Base-by-base conservation (phyloP, 2,329 filamentous ascomycete species). In the Curvularia sp. region DNA sequence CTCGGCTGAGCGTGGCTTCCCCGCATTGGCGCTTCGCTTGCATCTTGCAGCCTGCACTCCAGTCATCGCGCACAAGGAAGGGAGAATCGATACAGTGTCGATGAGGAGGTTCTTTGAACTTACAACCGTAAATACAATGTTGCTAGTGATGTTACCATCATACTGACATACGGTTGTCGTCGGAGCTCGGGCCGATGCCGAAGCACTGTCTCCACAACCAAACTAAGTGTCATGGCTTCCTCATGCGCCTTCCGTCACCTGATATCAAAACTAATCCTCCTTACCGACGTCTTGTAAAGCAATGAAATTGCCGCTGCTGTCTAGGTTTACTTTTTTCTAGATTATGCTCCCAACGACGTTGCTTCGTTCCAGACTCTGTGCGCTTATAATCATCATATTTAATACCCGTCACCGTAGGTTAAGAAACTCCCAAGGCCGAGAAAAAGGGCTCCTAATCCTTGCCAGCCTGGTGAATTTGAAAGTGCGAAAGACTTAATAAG, bases 1-100 rank as follows among this genome's bases (percentile, higher is more conserved):
- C 46, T 44, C 57, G 47, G 57, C 53, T 48, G 28, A 41, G 24
- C 42, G 28, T 39, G 13, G 33, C 33, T 59, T 48, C 57, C 57
- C 57, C 57, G 48, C 53, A 59, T 43, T 28, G 47, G 42, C 57
- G 43, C 22, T 18, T 20, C 18, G 9, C 22, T 35, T n/a, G 28
- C 24, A 2, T n/a, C 10, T 3, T 35, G 22, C n/a, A 20, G 26
- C 24, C 33, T 50, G 38, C 9, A 24, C 31, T 6, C 13, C 26
- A 26, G 39, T 22, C n/a, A 35, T 4, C 7, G 18, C 13, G 4
- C 13, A 2, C 50, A 24, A 47, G 47, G 28, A 48, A 18, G 12
- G 6, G 18, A 39, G 28, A 47, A 20, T 47, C 8, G 18, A 33
- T 5, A 10, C 24, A 26, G 4, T 44, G 2, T 28, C 24, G 15